A percentile compares a stretch with the other conserved stretches of the same genome.
These are phyloP conservation scores for Coemansia sp. DNA, from an alignment of 192 early-diverging fungal species.

Conservation along the genomic window DNA sequence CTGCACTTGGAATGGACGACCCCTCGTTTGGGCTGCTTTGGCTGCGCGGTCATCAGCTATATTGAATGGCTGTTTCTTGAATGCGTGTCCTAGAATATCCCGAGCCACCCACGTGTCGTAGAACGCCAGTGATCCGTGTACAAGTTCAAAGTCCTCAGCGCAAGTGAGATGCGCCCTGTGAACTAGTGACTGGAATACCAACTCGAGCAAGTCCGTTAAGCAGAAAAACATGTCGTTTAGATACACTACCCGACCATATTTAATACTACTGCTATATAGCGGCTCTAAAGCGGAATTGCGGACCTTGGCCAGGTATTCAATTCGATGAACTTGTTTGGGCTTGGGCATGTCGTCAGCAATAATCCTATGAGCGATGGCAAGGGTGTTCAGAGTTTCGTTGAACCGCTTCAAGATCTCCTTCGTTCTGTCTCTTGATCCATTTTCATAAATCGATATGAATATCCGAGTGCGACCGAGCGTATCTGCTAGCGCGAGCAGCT, in stretches of 20 bases:
- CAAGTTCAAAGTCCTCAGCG: constrained; percentile 52
- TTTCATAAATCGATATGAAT: constrained; percentile 57
- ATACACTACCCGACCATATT: constrained; percentile 42
- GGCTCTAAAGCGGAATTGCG: constrained; percentile 56
- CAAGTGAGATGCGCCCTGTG: constrained; percentile 56
- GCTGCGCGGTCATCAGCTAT: constrained; percentile 40
- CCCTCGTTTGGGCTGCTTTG: constrained; percentile 18
- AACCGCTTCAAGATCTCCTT: constrained; percentile 35
- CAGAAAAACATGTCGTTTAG: constrained; percentile 57
- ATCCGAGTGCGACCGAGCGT: constrained; percentile 30
- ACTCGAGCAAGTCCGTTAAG: constrained; percentile 53
- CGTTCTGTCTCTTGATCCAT: constrained; percentile 50
- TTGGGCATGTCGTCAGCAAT: constrained; percentile 10
- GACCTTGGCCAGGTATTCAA: constrained; percentile 55
- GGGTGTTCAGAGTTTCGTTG: constrained; percentile 1
- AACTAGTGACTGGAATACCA: constrained; percentile 47
- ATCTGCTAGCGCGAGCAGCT: constrained; percentile 38
- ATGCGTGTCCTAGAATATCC: constrained; percentile 52
- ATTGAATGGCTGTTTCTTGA: constrained; percentile 31
- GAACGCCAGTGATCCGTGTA: constrained; percentile 35
- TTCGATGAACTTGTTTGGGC: constrained; percentile 32
- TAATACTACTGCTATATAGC: constrained; percentile 11
- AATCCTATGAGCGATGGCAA: constrained; percentile 37
- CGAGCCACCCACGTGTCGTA: constrained; percentile 59
- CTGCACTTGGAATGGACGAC: constrained; percentile 53